Percentiles rank a stretch among this genome's conserved stretches.
phyloP scores from a whole-genome alignment of 2,329 filamentous ascomycete species.

The Sclerotinia trifoliorum region DNA sequence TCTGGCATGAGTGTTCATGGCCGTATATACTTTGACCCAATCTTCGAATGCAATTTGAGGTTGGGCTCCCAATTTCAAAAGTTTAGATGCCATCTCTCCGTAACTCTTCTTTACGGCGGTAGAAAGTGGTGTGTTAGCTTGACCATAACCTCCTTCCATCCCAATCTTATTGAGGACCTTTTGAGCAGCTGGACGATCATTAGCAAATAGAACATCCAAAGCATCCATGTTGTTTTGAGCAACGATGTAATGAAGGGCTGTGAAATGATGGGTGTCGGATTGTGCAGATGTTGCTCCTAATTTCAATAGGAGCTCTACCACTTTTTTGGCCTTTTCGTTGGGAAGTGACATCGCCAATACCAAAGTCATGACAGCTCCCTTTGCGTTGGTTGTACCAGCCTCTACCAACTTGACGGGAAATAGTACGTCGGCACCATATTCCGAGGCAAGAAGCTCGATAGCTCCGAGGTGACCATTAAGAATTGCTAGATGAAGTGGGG shows the following conservation, averaged over 20 bases:
- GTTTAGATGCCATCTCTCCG: conserved; percentile 52
- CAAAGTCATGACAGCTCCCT: conserved; percentile 65
- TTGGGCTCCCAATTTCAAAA: conserved; percentile 63
- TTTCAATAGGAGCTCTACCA: conserved; percentile 62
- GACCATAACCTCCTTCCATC: conserved; percentile 44
- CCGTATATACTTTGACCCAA: conserved; percentile 59
- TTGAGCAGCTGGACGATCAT: conserved; percentile 60
- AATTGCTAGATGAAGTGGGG: conserved; percentile 77
- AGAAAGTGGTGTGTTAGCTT: conserved; percentile 53
- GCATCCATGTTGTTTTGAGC: conserved; percentile 49
- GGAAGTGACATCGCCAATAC: conserved; percentile 66
- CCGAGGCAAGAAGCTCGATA: conserved; percentile 66
- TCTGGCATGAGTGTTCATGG: conserved; percentile 42
- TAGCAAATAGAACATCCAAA: conserved; percentile 51
- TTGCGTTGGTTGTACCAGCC: conserved; percentile 43
- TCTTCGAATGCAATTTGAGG: conserved; percentile 60
- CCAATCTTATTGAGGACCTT: conserved; percentile 66
- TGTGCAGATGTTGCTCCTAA: conserved; percentile 73
- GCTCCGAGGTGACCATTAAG: conserved; percentile 66
- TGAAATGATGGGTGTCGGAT: conserved; percentile 63
- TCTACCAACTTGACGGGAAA: conserved; percentile 62
- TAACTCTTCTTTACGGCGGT: conserved; percentile 58
- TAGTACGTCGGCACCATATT: conserved; percentile 75
- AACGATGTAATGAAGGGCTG: conserved; percentile 65
- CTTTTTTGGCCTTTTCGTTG: conserved; percentile 59